phyloP scores from a whole-genome alignment of 1,284 basidiomycete species.

The Exobasidium cylindrosporum region DNA sequence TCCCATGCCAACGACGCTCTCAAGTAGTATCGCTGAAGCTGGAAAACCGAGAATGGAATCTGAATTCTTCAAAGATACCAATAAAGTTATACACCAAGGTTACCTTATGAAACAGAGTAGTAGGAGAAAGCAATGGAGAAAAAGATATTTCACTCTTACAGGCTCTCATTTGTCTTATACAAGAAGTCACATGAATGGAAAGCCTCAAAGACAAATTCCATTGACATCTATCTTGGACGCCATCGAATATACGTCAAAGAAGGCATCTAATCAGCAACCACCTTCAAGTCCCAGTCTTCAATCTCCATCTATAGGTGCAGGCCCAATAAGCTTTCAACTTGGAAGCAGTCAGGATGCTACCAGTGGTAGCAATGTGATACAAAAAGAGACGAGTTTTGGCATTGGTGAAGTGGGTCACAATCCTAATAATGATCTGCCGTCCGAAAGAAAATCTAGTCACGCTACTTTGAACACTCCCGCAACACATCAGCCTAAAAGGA shows the following conservation, averaged over 20 bases:
- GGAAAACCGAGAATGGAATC: conserved; percentile 11
- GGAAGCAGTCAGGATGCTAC: neutral
- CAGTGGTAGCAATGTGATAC: neutral
- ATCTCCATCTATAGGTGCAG: neutral
- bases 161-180: conserved; percentile 54
- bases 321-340: neutral
- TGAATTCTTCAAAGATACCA: conserved; percentile 36
- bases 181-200: conserved; percentile 63
- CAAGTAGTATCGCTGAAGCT: no score
- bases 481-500: conserved; percentile 25
- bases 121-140: conserved; percentile 89
- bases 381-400: no score
- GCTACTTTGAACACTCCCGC: neutral
- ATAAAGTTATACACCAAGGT: conserved; percentile 61
- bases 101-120: conserved; percentile 97
- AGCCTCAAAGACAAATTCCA: conserved; percentile 79
- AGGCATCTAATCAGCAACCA: conserved; percentile 8
- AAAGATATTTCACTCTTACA: conserved; percentile 61
- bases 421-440: neutral
- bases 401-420: neutral
- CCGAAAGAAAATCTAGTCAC: neutral
- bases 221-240: conserved; percentile 85
- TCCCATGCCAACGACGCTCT: neutral
- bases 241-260: conserved; percentile 66
- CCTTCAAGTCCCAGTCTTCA: neutral